These are phyloP conservation scores for Fereydounia khargensis DNA, from an alignment of 1,284 basidiomycete genomes.

Conservation along the genomic window DNA sequence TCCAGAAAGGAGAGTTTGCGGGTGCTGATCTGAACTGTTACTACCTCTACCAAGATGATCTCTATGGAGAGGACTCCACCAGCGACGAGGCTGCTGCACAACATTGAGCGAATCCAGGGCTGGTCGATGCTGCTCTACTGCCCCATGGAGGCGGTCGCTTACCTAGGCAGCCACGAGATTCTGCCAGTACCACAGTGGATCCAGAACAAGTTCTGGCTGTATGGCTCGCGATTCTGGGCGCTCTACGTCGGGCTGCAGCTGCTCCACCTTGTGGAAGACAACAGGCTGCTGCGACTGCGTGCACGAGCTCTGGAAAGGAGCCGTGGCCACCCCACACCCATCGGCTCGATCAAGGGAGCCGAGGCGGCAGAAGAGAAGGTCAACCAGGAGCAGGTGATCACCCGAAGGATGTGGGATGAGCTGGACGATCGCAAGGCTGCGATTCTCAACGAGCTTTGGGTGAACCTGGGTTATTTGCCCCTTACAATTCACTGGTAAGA, in stretches of 20 bases:
- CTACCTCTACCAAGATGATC: no score
- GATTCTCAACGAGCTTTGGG: constrained; percentile 71
- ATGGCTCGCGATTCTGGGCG: constrained; percentile 48
- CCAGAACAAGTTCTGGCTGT: constrained; percentile 46
- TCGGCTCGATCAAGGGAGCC: constrained; percentile 9
- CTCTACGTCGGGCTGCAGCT: constrained; percentile 54
- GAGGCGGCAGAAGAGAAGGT: constrained; percentile 4
- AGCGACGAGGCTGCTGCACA: constrained; percentile 46
- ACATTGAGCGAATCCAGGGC: constrained; percentile 55
- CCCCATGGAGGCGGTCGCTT: constrained; percentile 54
- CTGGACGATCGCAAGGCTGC: constrained; percentile 65
- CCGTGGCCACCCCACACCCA: constrained; percentile 47
- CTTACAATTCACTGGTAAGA: constrained; percentile 77
- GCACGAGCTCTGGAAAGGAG: constrained; percentile 49
- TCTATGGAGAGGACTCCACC: constrained; percentile 46
- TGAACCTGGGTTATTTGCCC: constrained; percentile 74
- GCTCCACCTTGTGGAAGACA: constrained; percentile 54
- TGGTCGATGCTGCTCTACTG: constrained; percentile 55
- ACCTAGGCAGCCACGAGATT: constrained; percentile 50
- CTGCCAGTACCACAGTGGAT: constrained; percentile 35
- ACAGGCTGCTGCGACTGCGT: constrained; percentile 50
- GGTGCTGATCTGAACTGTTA: not conserved
- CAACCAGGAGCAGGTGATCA: constrained; percentile 45
- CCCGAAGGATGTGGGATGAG: constrained; percentile 51
- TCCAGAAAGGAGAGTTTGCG: no score